Evolutionary conservation across 805 yeast genomes (phyloP), one percentile per base, ranked within the genome.

Genomic region (Zygosaccharomyces rouxii): DNA sequence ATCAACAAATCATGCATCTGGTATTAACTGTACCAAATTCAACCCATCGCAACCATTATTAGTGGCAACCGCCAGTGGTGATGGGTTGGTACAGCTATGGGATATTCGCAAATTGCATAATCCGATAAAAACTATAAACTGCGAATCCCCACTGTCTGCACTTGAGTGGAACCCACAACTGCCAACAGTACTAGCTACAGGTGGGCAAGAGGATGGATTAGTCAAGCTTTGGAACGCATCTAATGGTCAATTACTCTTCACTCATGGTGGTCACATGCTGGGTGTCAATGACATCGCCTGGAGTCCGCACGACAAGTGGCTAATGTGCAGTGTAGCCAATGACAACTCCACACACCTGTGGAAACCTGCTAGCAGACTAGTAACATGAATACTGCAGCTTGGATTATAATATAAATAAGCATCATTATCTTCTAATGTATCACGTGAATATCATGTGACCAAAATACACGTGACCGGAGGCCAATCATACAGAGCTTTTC

Each of bases 341-440:
- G 97, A 90, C 60, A 90, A 90, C 62, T 79, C 90, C 1, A 69
- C 89, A n/a, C 97, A 90, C 53, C 66, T 89, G 2, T 90, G 96
- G 95, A 79, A 76, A 57, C 95, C 96, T 0, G 64, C 76, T 2
- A 57, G 51, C 30, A 56, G 66, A 29, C 45, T 71, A 21, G 68
- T 77, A 6, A 63, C 55, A 35, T 14, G 31, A 44, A 35, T 18
- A 39, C 16, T 40, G 18, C n/a, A 21, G 11, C 3, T 26, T 13
- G 6, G 18, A n/a, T 10, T 38, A 22, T 38, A 38, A 10, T 39
- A n/a, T 26, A 28, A 16, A 25, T 38, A 19, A 25, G 28, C 28
- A 25, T 11, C 19, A 14, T 19, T 33, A 7, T 33, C 26, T 25
- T 25, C 10, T 25, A 22, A 22, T 44, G 28, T 38, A 39, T 7